Conservation (phyloP, 805 yeast genomes). For the Candida berthetii region DNA sequence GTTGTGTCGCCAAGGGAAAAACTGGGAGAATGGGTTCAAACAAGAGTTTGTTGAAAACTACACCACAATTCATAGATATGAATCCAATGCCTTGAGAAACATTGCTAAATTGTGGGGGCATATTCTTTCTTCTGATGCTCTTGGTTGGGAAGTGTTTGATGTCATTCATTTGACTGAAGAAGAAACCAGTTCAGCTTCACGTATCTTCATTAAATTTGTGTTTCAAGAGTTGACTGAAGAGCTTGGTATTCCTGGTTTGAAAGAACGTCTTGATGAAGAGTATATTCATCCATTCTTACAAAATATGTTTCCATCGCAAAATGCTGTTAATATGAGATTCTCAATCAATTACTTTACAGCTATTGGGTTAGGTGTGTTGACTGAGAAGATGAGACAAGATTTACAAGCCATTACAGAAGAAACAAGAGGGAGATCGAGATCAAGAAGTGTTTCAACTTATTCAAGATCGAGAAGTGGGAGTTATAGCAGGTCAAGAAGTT, state of each 20-base stretch:
- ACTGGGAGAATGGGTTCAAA: constrained; percentile 55
- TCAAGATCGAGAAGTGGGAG: constrained; percentile 11
- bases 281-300: constrained; percentile 39
- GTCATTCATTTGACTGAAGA: constrained; percentile 57
- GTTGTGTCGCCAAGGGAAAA: constrained; percentile 40
- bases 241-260: constrained; percentile 51
- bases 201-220: constrained; percentile 77
- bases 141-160: constrained; percentile 58
- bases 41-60: constrained; percentile 52
- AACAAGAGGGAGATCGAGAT: constrained; percentile 8
- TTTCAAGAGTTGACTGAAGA: constrained; percentile 78
- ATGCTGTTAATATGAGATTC: constrained; percentile 56
- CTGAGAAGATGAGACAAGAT: constrained; percentile 72
- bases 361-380: constrained; percentile 77
- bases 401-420: constrained; percentile 27
- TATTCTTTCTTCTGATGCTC: constrained; percentile 59
- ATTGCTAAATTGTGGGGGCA: constrained; percentile 86
- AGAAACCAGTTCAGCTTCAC: constrained; percentile 69
- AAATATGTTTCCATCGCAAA: constrained; percentile 60
- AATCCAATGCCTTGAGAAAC: constrained; percentile 68
- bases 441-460: constrained; percentile 14
- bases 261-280: constrained; percentile 44
- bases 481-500: constrained; percentile 9
- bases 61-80: constrained; percentile 54
- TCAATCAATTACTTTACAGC: constrained; percentile 91